phyloP scores from a whole-genome alignment of 306 rosid species.

The Pterocarpus santalinus region DNA sequence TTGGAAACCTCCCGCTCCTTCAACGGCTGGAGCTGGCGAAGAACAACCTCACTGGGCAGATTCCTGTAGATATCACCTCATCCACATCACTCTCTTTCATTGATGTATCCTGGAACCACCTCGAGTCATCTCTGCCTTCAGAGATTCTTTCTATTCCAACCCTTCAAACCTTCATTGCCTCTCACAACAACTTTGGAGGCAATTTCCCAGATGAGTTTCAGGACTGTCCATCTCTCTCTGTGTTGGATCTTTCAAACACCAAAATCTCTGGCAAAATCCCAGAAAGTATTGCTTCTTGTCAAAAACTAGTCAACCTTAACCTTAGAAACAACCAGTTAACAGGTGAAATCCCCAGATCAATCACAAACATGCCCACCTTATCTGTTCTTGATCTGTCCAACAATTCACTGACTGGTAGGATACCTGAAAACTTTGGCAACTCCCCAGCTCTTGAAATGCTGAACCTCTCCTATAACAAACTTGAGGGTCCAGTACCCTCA shows the following conservation, averaged over 20 bases:
- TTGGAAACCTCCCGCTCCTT: conserved; percentile 74
- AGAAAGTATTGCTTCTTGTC: conserved; percentile 78
- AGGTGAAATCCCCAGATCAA: conserved; percentile 72
- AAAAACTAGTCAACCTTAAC: conserved; percentile 75
- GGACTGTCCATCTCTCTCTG: conserved; percentile 77
- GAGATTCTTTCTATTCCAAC: conserved; percentile 70
- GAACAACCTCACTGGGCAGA: conserved; percentile 76
- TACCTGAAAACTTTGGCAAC: conserved; percentile 78
- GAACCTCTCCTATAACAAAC: conserved; percentile 85
- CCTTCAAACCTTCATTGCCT: conserved; percentile 84
- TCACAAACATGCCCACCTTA: conserved; percentile 77
- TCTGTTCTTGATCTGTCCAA: conserved; percentile 84
- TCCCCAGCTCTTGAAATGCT: conserved; percentile 84
- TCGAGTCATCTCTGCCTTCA: conserved; percentile 74
- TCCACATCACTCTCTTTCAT: conserved; percentile 86
- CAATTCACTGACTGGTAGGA: conserved; percentile 70
- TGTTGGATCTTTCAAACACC: conserved; percentile 77
- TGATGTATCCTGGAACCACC: conserved; percentile 78
- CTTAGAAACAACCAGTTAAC: conserved; percentile 71
- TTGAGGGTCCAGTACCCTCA: conserved; percentile 85
- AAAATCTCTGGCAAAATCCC: conserved; percentile 74
- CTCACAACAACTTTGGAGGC: conserved; percentile 73
- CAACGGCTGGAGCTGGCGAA: conserved; percentile 81
- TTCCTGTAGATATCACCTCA: conserved; percentile 67
- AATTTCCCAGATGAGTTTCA: conserved; percentile 75